A percentile compares a stretch with the other conserved stretches of the same genome.
phyloP scores from a whole-genome alignment of 768 basidiomycete species.

The Collybia mongolica region DNA sequence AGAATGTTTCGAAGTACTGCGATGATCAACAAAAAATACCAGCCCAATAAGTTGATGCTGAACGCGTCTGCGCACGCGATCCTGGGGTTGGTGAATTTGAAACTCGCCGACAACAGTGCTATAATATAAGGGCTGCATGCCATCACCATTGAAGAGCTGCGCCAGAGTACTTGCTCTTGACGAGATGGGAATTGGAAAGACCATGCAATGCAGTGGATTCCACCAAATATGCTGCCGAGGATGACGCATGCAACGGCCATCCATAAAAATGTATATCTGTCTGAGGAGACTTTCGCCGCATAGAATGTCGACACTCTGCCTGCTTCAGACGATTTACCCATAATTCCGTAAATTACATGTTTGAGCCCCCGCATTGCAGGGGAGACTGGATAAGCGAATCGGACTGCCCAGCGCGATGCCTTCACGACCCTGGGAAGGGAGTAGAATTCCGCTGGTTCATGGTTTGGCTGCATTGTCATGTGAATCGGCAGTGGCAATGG shows the following conservation, averaged over 20 bases:
- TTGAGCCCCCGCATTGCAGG: not conserved
- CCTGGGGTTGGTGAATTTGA: too few relatives aligned
- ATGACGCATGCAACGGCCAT: not conserved
- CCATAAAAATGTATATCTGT: not conserved
- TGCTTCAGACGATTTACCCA: not conserved
- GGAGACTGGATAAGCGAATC: too few relatives aligned
- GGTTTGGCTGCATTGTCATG: too few relatives aligned
- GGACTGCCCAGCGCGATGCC: not conserved
- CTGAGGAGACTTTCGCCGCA: not conserved
- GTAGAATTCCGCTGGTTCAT: too few relatives aligned
- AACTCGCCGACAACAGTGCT: not conserved
- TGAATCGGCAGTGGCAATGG: too few relatives aligned
- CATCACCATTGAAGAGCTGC: not conserved
- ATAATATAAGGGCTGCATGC: not conserved
- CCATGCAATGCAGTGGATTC: conserved; percentile 3
- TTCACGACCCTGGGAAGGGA: too few relatives aligned
- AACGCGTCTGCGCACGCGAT: not conserved
- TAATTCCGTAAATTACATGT: not conserved
- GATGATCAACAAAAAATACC: not conserved
- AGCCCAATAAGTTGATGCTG: too few relatives aligned
- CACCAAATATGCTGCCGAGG: not conserved
- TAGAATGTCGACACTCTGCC: not conserved
- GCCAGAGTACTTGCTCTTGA: not conserved
- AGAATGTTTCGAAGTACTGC: not conserved
- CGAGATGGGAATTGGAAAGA: not conserved